A percentile compares a stretch with the other conserved stretches of the same genome.
Evolutionary conservation across 1,284 basidiomycete species (phyloP).

Genomic region (Ceratobasidium sp.): DNA sequence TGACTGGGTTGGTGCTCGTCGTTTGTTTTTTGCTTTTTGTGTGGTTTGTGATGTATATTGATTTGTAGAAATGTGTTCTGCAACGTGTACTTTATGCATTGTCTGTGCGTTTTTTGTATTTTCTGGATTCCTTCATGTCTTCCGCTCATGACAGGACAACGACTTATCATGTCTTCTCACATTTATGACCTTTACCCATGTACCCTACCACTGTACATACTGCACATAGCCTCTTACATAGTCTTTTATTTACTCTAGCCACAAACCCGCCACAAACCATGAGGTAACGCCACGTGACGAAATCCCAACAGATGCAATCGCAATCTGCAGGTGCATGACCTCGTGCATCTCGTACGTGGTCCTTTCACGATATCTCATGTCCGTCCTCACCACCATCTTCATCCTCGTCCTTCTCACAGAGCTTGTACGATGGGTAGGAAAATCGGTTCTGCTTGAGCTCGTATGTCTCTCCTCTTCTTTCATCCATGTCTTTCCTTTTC

Average conservation of each 20-base stretch:
- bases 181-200: too few species aligned
- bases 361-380: constrained; percentile 62
- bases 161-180: too few species aligned
- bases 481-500: neutral
- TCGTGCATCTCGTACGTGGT: constrained; percentile 17
- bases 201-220: neutral
- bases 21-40: neutral
- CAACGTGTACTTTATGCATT: neutral
- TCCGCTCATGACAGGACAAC: neutral
- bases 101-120: constrained; percentile 2
- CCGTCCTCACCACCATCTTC: constrained; percentile 85
- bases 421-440: constrained; percentile 87
- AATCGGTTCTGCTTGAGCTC: constrained; percentile 80
- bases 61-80: constrained; percentile 22
- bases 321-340: too few species aligned
- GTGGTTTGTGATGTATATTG: neutral
- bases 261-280: neutral
- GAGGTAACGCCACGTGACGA: constrained; percentile 14
- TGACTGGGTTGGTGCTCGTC: neutral
- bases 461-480: constrained; percentile 64
- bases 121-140: neutral
- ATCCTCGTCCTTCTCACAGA: constrained; percentile 83
- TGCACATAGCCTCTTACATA: neutral
- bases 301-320: constrained; percentile 10
- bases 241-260: neutral